phyloP scores from a whole-genome alignment of 2,329 filamentous ascomycete species.

The Calonectria naviculata region DNA sequence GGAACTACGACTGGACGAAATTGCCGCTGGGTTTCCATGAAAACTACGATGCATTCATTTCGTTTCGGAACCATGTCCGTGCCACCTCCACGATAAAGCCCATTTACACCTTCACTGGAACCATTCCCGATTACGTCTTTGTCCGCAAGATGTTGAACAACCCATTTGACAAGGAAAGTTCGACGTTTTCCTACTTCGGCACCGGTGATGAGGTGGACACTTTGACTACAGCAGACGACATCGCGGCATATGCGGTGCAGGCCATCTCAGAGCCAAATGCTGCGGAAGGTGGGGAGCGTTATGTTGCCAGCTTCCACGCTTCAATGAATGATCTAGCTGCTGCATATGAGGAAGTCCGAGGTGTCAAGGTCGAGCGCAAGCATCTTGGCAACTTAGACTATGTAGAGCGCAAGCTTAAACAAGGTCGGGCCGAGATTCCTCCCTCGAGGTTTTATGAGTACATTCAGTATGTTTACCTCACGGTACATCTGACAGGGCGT shows the following conservation, averaged over 20 bases:
- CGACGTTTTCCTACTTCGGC: background rate
- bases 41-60: background rate
- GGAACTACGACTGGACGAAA: background rate
- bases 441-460: background rate
- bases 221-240: background rate
- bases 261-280: background rate
- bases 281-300: background rate
- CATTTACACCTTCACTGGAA: background rate
- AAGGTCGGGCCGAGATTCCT: background rate
- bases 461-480: background rate
- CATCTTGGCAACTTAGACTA: background rate
- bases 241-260: background rate
- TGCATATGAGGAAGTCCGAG: background rate
- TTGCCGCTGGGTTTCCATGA: background rate
- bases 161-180: background rate
- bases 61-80: background rate
- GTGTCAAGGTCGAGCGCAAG: background rate
- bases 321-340: background rate
- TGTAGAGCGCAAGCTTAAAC: background rate
- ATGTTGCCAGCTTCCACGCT: background rate
- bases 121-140: background rate
- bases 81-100: background rate
- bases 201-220: background rate
- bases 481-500: background rate
- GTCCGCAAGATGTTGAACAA: background rate